phyloP scores from a whole-genome alignment of 805 yeast species.

The Yamadazyma insecticola region DNA sequence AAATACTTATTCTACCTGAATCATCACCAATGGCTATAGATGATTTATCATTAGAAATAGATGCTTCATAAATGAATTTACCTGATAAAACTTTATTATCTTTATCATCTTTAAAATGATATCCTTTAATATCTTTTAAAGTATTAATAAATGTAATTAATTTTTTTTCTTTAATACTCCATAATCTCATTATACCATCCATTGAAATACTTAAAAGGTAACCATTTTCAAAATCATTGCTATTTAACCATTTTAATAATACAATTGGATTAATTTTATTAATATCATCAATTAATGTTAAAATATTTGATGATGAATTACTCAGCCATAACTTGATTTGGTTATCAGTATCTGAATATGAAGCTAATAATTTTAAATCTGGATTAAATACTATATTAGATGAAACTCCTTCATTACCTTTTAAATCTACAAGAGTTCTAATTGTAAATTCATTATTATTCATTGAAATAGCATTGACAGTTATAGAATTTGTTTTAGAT shows the following conservation, averaged over 20 bases:
- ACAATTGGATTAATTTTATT: slow-evolving; percentile 50
- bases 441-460: slow-evolving; percentile 2
- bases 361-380: slow-evolving; percentile 52
- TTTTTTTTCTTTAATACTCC: slow-evolving; percentile 45
- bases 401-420: slow-evolving; percentile 64
- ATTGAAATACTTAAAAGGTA: slow-evolving; percentile 50
- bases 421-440: slow-evolving; percentile 26
- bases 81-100: slow-evolving; percentile 1
- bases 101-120: slow-evolving; percentile 8
- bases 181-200: slow-evolving; percentile 66
- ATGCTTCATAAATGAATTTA: slow-evolving; percentile 50
- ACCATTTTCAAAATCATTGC: slow-evolving; percentile 9
- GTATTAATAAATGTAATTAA: slow-evolving; percentile 2
- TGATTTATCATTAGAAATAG: slow-evolving; percentile 45
- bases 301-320: slow-evolving; percentile 43
- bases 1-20: slow-evolving; percentile 54
- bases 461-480: slow-evolving; percentile 44
- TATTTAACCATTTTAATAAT: slow-evolving; percentile 50
- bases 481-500: slow-evolving; percentile 48
- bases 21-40: slow-evolving; percentile 62
- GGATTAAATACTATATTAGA: slow-evolving; percentile 52
- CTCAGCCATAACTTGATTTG: slow-evolving; percentile 74
- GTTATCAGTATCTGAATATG: slow-evolving; percentile 70
- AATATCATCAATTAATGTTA: slow-evolving; percentile 1
- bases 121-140: slow-evolving; percentile 22